Evolutionary conservation across 352 stramenopile species (phyloP).

Genomic region (Peronospora tabacina): DNA sequence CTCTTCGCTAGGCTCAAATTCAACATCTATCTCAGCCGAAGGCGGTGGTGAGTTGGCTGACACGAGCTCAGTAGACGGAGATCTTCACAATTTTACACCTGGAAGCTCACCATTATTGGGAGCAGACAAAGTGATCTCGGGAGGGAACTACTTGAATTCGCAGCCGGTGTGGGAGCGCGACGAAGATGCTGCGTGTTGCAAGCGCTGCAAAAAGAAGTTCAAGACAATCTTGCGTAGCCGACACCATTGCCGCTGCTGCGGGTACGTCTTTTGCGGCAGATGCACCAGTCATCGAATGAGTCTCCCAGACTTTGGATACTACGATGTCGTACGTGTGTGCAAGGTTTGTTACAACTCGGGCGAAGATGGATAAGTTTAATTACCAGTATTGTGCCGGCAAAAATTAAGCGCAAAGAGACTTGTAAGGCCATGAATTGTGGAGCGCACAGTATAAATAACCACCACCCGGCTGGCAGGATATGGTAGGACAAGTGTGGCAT

Average conservation of each 20-base stretch:
- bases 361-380: slow-evolving; percentile 28
- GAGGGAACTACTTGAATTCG: slow-evolving; percentile 54
- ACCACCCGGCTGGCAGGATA: too few relatives aligned
- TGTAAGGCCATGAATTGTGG: slow-evolving; percentile 1
- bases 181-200: slow-evolving; percentile 74
- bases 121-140: slow-evolving; percentile 57
- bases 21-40: slow-evolving; percentile 25
- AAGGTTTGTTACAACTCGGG: slow-evolving; percentile 73
- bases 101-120: slow-evolving; percentile 58
- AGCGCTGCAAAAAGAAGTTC: slow-evolving; percentile 87
- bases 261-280: slow-evolving; percentile 75
- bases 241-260: slow-evolving; percentile 79
- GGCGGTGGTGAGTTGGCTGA: slow-evolving; percentile 19
- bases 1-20: slow-evolving; percentile 26
- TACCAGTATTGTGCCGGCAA: not conserved
- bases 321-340: slow-evolving; percentile 80
- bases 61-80: slow-evolving; percentile 18
- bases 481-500: too few relatives aligned
- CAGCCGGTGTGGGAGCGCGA: slow-evolving; percentile 83
- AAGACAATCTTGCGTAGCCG: slow-evolving; percentile 75
- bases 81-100: slow-evolving; percentile 40
- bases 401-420: too few relatives aligned
- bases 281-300: slow-evolving; percentile 83
- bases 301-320: slow-evolving; percentile 82
- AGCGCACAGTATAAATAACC: not conserved